Conservation (phyloP, 2,329 filamentous ascomycete genomes). For the Aspergillus oerlinghausenensis region DNA sequence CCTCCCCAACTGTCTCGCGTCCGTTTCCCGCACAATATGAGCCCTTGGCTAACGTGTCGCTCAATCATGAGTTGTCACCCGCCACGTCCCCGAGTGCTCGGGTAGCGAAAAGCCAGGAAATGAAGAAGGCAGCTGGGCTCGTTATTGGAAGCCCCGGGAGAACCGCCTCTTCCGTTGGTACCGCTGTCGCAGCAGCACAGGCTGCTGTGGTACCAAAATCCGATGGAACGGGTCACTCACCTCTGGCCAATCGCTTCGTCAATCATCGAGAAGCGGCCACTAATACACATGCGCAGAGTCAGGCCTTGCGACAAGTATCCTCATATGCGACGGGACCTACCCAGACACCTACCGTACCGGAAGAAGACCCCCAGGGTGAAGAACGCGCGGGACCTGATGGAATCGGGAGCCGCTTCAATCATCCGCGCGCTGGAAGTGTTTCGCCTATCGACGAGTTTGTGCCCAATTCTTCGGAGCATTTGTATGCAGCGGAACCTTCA, state of each 20-base stretch:
- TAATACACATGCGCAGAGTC: background rate
- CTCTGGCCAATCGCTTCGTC: background rate
- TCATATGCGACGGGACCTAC: constrained; percentile 17
- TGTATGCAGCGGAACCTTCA: background rate
- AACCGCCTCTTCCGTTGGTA: constrained; percentile 22
- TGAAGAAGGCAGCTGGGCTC: constrained; percentile 23
- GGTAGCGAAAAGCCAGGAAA: constrained; percentile 24
- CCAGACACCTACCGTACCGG: constrained; percentile 37
- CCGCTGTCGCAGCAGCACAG: constrained; percentile 29
- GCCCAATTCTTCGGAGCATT: background rate
- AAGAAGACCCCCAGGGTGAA: constrained; percentile 42
- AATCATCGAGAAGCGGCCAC: constrained; percentile 3
- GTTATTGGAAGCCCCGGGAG: constrained; percentile 22
- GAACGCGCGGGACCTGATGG: constrained; percentile 22
- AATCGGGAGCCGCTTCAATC: background rate
- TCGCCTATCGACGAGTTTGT: constrained; percentile 1
- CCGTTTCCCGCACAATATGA: constrained; percentile 15
- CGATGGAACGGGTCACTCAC: constrained; percentile 3
- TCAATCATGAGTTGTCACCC: constrained; percentile 20
- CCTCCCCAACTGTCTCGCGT: constrained; percentile 30
- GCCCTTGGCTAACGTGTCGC: constrained; percentile 11
- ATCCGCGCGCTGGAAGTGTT: background rate
- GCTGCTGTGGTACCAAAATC: constrained; percentile 18
- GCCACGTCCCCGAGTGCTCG: constrained; percentile 18
- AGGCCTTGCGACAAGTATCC: background rate